Percentiles rank a stretch among this genome's conserved stretches.
Conservation (phyloP, 75 land plant species). For the Larix kaempferi region DNA sequence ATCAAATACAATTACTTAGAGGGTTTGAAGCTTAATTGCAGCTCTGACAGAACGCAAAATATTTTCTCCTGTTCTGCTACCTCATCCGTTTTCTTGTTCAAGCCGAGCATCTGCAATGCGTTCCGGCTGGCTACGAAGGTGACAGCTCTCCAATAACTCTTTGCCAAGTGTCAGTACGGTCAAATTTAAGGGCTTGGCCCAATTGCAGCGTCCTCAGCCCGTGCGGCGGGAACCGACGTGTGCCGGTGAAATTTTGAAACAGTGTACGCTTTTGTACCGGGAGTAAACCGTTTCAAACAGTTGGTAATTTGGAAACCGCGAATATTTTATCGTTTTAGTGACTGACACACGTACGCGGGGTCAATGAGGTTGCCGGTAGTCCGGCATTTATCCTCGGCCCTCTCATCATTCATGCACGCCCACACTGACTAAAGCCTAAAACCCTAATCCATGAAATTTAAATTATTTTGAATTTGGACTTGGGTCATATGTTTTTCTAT, state of each 20-base stretch:
- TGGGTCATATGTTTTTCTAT: background rate
- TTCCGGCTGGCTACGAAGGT: background rate
- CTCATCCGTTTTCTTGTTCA: background rate
- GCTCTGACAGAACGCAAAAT: background rate
- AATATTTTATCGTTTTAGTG: no score
- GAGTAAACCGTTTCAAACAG: no score
- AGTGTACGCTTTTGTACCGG: background rate
- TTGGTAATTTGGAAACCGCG: no score
- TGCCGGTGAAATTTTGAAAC: conserved; percentile 3
- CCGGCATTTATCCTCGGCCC: conserved; percentile 1
- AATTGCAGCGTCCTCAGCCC: conserved; percentile 5
- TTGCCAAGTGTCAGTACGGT: background rate
- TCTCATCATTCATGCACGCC: conserved; percentile 1
- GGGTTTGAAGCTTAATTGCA: conserved; percentile 2
- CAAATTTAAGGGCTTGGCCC: background rate
- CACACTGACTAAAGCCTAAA: conserved; percentile 9
- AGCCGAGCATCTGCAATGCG: conserved; percentile 7
- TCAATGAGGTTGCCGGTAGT: conserved; percentile 9
- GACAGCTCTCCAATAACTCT: background rate
- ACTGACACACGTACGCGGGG: conserved; percentile 5
- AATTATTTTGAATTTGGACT: background rate
- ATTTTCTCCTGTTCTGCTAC: background rate
- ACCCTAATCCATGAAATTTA: conserved; percentile 8
- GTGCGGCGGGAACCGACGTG: background rate
- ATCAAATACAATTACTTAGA: background rate